Evolutionary conservation across 352 stramenopile genomes (phyloP).

Genomic region (Phytophthora pinifolia): DNA sequence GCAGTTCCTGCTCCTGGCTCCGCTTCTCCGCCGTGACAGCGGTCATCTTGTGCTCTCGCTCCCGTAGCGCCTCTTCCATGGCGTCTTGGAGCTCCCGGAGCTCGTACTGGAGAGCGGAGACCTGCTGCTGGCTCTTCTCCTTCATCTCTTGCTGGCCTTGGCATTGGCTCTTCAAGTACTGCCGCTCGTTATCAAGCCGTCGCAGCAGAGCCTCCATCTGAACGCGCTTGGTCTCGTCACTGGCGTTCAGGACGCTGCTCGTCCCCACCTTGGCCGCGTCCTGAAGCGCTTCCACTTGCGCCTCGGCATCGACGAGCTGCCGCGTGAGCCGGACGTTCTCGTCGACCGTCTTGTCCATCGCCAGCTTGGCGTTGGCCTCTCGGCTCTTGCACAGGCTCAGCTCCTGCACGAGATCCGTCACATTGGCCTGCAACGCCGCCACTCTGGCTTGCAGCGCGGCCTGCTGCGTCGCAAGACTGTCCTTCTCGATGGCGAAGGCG

Average conservation of each 20-base stretch:
- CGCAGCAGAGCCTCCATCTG: constrained; percentile 78
- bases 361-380: constrained; percentile 63
- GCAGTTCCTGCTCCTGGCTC: constrained; percentile 40
- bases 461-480: constrained; percentile 43
- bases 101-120: constrained; percentile 42
- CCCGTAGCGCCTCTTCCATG: constrained; percentile 40
- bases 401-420: constrained; percentile 77
- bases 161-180: constrained; percentile 82
- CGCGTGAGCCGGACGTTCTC: constrained; percentile 65
- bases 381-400: constrained; percentile 62
- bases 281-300: constrained; percentile 48
- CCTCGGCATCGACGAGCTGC: constrained; percentile 68
- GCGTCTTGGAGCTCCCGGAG: constrained; percentile 36
- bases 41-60: constrained; percentile 46
- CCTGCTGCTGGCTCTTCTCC: constrained; percentile 42
- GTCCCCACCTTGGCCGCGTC: constrained; percentile 22
- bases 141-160: constrained; percentile 55
- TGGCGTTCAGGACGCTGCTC: constrained; percentile 67
- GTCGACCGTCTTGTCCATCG: constrained; percentile 73
- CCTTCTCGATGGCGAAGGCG: constrained; percentile 57
- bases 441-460: constrained; percentile 60
- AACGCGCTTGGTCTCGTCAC: constrained; percentile 73
- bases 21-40: constrained; percentile 28
- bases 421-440: constrained; percentile 65
- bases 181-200: constrained; percentile 74